Evolutionary conservation across 176 grass and related monocot genomes (phyloP).

Genomic region (Oryza longistaminata): DNA sequence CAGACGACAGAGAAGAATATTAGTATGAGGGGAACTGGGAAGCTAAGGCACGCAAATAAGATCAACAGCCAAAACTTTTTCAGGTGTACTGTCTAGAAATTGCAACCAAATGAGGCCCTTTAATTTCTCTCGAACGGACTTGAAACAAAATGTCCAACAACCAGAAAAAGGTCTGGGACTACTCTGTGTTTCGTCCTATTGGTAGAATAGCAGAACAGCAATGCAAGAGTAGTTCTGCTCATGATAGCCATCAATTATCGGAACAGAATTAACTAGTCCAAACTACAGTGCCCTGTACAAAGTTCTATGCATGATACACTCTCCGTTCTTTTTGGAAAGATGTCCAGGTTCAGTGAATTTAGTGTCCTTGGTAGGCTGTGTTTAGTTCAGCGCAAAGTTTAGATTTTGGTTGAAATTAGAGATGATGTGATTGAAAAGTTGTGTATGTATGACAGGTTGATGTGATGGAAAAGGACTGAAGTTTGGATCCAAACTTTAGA

Average conservation of each 20-base stretch:
- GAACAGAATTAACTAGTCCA: not conserved
- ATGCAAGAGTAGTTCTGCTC: not conserved
- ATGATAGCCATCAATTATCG: not conserved
- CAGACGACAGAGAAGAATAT: not conserved
- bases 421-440: too few species aligned
- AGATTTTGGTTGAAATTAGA: too few species aligned
- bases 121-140: not conserved
- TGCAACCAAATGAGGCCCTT: not conserved
- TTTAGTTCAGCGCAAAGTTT: too few species aligned
- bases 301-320: not conserved
- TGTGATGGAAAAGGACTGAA: too few species aligned
- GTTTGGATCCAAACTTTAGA: too few species aligned
- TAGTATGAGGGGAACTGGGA: not conserved
- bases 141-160: not conserved
- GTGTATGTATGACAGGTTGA: too few species aligned
- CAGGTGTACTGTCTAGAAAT: too few species aligned
- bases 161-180: not conserved
- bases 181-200: not conserved
- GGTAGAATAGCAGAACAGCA: not conserved
- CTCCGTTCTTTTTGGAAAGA: not conserved
- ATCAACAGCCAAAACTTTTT: too few species aligned
- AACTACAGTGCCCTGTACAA: not conserved
- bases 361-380: too few species aligned
- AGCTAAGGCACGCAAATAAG: too few species aligned
- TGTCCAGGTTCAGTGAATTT: conserved; percentile 25